Evolutionary conservation across 768 basidiomycete species (phyloP), one percentile per base, ranked within the genome.

Genomic region (Plicaturopsis crispa): DNA sequence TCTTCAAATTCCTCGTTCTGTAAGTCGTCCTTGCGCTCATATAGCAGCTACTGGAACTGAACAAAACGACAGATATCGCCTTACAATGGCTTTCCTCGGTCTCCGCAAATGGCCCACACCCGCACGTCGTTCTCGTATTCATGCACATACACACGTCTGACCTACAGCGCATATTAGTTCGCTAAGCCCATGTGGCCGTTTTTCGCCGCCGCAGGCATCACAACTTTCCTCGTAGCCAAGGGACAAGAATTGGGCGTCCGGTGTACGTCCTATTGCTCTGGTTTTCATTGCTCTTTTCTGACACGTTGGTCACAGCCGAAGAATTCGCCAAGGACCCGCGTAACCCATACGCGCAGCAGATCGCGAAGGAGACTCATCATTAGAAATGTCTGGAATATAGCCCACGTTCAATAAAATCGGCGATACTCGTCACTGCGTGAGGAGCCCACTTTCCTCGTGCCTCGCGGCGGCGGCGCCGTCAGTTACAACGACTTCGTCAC

Each of bases 91-190:
- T 52, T 82, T 84, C 71, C 64, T 87, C 51, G 83, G 82, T 66
- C 66, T 83, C 48, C 82, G 84, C 63, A 83, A 84, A 66, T 87
- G 80, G 80, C 72, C 81, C 43, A 82, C 80, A 49, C 84, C 84
- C 41, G 84, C 70, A 65, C 60, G 79, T 75, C 43, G 47, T 52
- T 12, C 18, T 16, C n/a, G n/a, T 21, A 30, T 36, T 28, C 24
- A 33, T 47, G 24, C 41, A n/a, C 38, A 11, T 31, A 4, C 24
- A 16, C 23, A 24, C 23, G 4, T 22, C 39, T 50, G 35, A 46
- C 41, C 33, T 32, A 16, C 35, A 17, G 22, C 35, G 35, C 13
- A 22, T 42, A 31, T 39, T 51, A 90, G 86, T 61, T 90, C 50
- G 45, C 70, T 42, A 77, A 69, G 66, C 84, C 87, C 24, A 54